A percentile compares a stretch with the other conserved stretches of the same genome.
Evolutionary conservation across 2,329 filamentous ascomycete species (phyloP).

Genomic region (Stagonosporopsis vannaccii): DNA sequence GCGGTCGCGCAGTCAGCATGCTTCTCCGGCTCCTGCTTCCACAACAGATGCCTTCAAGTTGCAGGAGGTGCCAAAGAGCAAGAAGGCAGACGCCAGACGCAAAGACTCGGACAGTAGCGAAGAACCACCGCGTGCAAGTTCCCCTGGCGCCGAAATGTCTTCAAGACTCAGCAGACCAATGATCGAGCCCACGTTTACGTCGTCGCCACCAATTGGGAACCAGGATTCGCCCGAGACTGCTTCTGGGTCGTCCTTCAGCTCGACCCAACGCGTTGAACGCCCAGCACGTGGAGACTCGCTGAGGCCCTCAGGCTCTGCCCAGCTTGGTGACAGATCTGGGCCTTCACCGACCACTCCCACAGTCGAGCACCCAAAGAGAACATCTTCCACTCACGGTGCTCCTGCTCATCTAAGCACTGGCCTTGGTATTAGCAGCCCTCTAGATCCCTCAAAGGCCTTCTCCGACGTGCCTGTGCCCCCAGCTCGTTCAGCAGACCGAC

Average conservation of each 20-base stretch:
- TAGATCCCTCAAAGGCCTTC: constrained; percentile 51
- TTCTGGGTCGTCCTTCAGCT: constrained; percentile 48
- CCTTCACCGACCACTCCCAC: constrained; percentile 54
- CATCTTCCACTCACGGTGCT: constrained; percentile 43
- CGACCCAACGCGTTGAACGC: constrained; percentile 51
- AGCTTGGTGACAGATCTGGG: constrained; percentile 67
- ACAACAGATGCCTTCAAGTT: constrained; percentile 68
- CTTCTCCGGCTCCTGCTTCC: constrained; percentile 44
- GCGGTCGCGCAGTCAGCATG: constrained; percentile 53
- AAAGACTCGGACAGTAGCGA: constrained; percentile 55
- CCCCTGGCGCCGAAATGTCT: constrained; percentile 51
- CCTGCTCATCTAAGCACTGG: constrained; percentile 50
- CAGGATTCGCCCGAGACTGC: constrained; percentile 43
- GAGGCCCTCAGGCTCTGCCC: constrained; percentile 55
- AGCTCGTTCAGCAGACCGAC: constrained; percentile 57
- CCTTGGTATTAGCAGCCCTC: constrained; percentile 51
- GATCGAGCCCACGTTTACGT: constrained; percentile 45
- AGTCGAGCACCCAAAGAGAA: constrained; percentile 48
- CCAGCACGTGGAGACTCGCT: constrained; percentile 69
- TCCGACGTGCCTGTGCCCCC: constrained; percentile 55
- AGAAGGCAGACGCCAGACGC: constrained; percentile 57
- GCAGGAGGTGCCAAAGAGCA: constrained; percentile 78
- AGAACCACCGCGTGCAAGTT: constrained; percentile 47
- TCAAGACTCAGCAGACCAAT: constrained; percentile 43
- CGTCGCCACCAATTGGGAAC: constrained; percentile 49